Evolutionary conservation across 306 rosid genomes (phyloP).

Genomic region (Vigna radiata): DNA sequence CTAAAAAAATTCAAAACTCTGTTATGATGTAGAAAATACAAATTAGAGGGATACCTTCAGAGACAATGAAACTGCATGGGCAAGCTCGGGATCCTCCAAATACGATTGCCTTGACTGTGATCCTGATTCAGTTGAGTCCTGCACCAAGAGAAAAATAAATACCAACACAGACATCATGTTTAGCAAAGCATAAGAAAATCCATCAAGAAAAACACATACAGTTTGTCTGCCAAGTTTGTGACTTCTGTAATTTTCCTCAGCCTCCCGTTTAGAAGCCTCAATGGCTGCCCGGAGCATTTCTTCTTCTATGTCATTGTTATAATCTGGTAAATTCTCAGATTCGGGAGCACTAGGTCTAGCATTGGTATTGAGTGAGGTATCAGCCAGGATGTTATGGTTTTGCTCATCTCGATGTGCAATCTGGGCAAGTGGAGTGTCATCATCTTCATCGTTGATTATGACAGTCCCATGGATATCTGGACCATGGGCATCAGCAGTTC

Average conservation of each 20-base stretch:
- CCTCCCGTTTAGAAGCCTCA: slow-evolving; percentile 86
- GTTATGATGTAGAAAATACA: not conserved
- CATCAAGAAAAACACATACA: slow-evolving; percentile 58
- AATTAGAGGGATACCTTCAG: slow-evolving; percentile 62
- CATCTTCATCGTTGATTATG: slow-evolving; percentile 58
- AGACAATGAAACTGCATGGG: slow-evolving; percentile 86
- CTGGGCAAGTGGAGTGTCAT: slow-evolving; percentile 56
- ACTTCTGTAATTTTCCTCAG: slow-evolving; percentile 57
- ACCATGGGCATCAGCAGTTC: slow-evolving; percentile 52
- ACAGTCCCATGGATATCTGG: slow-evolving; percentile 66
- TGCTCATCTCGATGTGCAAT: slow-evolving; percentile 47
- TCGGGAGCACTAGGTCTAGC: slow-evolving; percentile 63
- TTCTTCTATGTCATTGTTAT: slow-evolving; percentile 86
- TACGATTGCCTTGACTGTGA: slow-evolving; percentile 60
- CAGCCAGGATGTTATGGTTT: slow-evolving; percentile 39
- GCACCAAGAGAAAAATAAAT: slow-evolving; percentile 50
- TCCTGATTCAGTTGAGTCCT: slow-evolving; percentile 60
- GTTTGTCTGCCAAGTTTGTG: slow-evolving; percentile 50
- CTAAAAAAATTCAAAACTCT: slow-evolving; percentile 16
- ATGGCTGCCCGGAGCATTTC: slow-evolving; percentile 96
- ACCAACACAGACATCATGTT: slow-evolving; percentile 33
- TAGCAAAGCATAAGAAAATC: slow-evolving; percentile 40
- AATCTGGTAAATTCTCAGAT: slow-evolving; percentile 59
- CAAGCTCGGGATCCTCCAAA: slow-evolving; percentile 78
- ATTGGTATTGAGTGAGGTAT: slow-evolving; percentile 50